Evolutionary conservation across 345 rosid species (phyloP).

Genomic region (Turritis glabra): DNA sequence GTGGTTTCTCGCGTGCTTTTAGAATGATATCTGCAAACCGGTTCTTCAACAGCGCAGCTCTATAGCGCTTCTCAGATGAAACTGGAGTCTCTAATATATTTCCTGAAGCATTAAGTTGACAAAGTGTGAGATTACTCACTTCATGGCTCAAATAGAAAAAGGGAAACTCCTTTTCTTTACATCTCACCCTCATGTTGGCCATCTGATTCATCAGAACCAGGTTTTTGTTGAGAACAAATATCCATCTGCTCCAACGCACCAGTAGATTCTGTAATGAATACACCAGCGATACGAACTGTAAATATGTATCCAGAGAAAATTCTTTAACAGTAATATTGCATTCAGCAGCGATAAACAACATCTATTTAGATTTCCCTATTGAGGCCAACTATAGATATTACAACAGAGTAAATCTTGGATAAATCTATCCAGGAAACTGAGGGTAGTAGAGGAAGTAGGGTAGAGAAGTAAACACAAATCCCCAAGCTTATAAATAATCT

Average conservation of each 20-base stretch:
- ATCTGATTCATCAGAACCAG: constrained; percentile 57
- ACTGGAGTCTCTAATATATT: constrained; percentile 63
- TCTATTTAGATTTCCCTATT: constrained; percentile 12
- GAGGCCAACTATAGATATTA: constrained; percentile 3
- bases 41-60: constrained; percentile 77
- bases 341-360: not conserved
- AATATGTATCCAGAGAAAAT: not conserved
- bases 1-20: constrained; percentile 88
- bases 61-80: constrained; percentile 77
- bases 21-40: constrained; percentile 95
- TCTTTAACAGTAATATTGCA: constrained; percentile 8
- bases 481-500: not conserved
- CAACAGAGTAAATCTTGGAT: not conserved
- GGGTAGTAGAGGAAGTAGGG: not conserved
- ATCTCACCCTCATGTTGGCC: constrained; percentile 75
- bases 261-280: constrained; percentile 52
- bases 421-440: not conserved
- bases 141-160: constrained; percentile 32
- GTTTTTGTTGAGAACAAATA: constrained; percentile 52
- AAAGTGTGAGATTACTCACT: constrained; percentile 42
- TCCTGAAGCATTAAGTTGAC: constrained; percentile 54
- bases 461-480: not conserved
- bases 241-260: constrained; percentile 61
- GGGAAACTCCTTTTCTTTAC: constrained; percentile 27
- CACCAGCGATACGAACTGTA: constrained; percentile 5